Evolutionary conservation across 179 eudicot genomes (phyloP), one percentile per base, ranked within the genome.

Genomic region (Dionaea muscipula): DNA sequence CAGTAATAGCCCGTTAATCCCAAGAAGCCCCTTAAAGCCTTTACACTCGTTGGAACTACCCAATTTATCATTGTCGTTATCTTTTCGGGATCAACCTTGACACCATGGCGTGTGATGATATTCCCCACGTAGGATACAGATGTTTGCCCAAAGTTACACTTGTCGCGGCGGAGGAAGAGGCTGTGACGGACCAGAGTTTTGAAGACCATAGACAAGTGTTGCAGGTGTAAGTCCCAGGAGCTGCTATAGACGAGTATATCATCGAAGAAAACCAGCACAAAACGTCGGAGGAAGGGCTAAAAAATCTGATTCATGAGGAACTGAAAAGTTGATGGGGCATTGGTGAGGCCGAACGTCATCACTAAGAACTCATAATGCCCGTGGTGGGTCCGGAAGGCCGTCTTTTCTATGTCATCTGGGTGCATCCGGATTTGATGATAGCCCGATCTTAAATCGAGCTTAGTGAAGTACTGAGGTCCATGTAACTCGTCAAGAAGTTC

Each of bases 301-400:
- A 41, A 41, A 4, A 18, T 18, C n/a, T 41, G 6, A 14, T 41
- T 41, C 46, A 41, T 41, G 15, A 41, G n/a, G n/a, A 14, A 7
- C 13, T 41, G 46, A 41, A 41, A 41, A 14, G 46, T 41, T 41
- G 46, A 18, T 15, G 46, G 46, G n/a, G 46, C 46, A 8, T 41
- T 41, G 12, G 46, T 8, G 11, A 41, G 13, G 4, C 46, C 20
- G 13, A 41, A 41, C 0, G 46, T 7, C 46, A 41, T 41, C 20
- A 41, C 46, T 14, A 41, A 14, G 13, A 41, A 41, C 13, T 41
- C 46, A 41, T 14, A 41, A 16, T 18, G 46, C 20, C 46, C 46
- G 13, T 41, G 46, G 1, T 41, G 46, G 6, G 46, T 41, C 12
- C 46, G 15, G 13, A 41, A 41, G n/a, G 46, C n/a, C 12, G 46